Evolutionary conservation across 1,139 yeast species (phyloP), one percentile per base, ranked within the genome.

Genomic region (Suhomyces bribrorum): DNA sequence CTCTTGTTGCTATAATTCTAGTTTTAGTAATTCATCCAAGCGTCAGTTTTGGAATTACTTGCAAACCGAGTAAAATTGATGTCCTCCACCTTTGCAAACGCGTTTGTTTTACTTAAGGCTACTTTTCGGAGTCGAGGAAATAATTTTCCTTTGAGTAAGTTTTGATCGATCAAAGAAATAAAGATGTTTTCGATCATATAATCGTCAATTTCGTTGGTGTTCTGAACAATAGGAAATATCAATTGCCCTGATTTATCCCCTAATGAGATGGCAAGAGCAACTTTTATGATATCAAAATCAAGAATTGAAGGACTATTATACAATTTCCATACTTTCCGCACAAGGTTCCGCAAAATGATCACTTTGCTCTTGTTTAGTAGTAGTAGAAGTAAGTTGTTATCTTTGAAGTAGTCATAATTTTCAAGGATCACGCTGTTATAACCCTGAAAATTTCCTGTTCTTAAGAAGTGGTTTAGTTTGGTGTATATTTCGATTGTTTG

Each of bases 81-180:
- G 2, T 56, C 56, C 41, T 59, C 67, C 1, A 77, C 64, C 11
- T 57, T 52, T 0, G 84, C 81, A 49, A 80, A 80, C 4, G 75
- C 73, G 14, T 67, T 73, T 2, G 64, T 60, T 46, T 75, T 78
- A 32, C 83, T 73, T 23, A 80, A 52, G 0, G 80, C 69, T 2
- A 77, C 63, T 3, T 66, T 62, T 26, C 71, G 62, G 4, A 65
- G 52, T 16, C 72, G 57, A 2, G 81, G 71, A 6, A 73, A 67
- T 1, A 79, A 53, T 43, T 79, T 79, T 0, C 81, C 84, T 45
- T 71, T 74, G 28, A 80, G 51, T 22, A 78, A 54, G 40, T 75
- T 77, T 41, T 76, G 78, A 47, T 77, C 83, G 24, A 77, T 71
- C 15, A 80, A 52, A 4, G 77, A 59, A 7, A 76, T 62, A 33